These are phyloP conservation scores for Brassica incana DNA, from an alignment of 345 rosid species.

Conservation along the genomic window DNA sequence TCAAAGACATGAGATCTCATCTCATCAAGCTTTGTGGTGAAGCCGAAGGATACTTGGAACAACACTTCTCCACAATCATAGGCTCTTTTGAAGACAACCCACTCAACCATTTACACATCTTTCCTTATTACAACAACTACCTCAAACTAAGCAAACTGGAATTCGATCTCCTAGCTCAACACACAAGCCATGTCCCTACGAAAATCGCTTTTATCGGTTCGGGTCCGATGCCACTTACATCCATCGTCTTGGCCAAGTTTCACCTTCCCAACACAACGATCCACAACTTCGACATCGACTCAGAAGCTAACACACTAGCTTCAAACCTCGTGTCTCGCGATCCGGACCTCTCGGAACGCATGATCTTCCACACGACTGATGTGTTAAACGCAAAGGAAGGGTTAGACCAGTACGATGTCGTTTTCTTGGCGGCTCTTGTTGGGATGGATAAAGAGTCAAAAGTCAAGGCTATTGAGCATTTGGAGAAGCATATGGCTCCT, in stretches of 20 bases:
- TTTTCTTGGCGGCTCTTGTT: constrained; percentile 88
- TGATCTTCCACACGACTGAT: constrained; percentile 70
- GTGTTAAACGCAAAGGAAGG: constrained; percentile 51
- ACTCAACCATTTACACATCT: constrained; percentile 57
- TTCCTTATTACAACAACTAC: constrained; percentile 84
- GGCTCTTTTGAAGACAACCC: constrained; percentile 69
- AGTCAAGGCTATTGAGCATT: constrained; percentile 53
- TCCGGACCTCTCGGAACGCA: constrained; percentile 56
- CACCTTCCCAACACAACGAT: constrained; percentile 58
- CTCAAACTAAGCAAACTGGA: constrained; percentile 83
- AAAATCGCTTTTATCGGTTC: constrained; percentile 83
- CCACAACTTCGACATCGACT: constrained; percentile 83
- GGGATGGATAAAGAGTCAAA: constrained; percentile 80
- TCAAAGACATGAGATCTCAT: constrained; percentile 69
- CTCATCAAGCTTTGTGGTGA: constrained; percentile 76
- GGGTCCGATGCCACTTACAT: constrained; percentile 88
- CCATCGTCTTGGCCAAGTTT: constrained; percentile 72
- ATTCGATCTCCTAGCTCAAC: constrained; percentile 52
- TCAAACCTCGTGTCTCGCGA: constrained; percentile 51
- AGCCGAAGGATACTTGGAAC: constrained; percentile 74
- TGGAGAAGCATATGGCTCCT: constrained; percentile 63
- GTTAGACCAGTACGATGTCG: constrained; percentile 66
- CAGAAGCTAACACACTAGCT: constrained; percentile 64
- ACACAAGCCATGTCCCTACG: constrained; percentile 42
- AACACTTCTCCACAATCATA: constrained; percentile 67